Base-by-base conservation (phyloP, 2,329 filamentous ascomycete species). In the Colletotrichum simmondsii region DNA sequence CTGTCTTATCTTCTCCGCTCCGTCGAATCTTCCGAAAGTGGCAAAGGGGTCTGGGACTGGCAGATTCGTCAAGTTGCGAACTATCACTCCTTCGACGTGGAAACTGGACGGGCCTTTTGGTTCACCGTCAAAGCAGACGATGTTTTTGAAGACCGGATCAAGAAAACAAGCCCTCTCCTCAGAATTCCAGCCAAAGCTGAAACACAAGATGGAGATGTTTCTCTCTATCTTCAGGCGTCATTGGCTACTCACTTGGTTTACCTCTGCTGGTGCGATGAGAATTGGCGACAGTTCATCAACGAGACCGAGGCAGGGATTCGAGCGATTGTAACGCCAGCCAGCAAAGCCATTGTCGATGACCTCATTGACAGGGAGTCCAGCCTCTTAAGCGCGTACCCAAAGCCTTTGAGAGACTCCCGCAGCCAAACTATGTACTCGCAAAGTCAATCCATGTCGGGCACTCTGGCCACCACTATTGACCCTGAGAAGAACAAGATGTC, bases 271-370 rank as follows among this genome's bases (percentile, higher is more conserved):
- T 67, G 68, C 24, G 57, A 65, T 22, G 68, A 71, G 2, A 42
- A 57, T 32, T 71, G 63, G 57, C 42, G 63, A 4, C 32, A 66
- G 5, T 71, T 61, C 2, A 67, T 71, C 11, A 66, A 71, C 16
- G 68, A 71, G 2, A 32, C 61, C 0, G 63, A 67, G 3, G 8
- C 32, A 0, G 28, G 46, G 0, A 46, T 68, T 0, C 12, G 58
- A 0, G 14, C 22, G 0, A 56, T 56, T 1, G 22, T 26, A 4
- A 26, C 11, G 0, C 65, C 65, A 1, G 58, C 58, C 2, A 62
- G 5, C 0, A 46, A 8, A 5, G 65, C 65, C 2, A 3, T 11
- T 3, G 32, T 68, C 0, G 65, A 68, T 3, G 65, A 68, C 7
- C 57, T 54, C 19, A 26, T 63, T 16, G 37, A 22, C n/a, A 46